Conservation (phyloP, 495 filamentous ascomycete species). For the Oleoguttula mirabilis region DNA sequence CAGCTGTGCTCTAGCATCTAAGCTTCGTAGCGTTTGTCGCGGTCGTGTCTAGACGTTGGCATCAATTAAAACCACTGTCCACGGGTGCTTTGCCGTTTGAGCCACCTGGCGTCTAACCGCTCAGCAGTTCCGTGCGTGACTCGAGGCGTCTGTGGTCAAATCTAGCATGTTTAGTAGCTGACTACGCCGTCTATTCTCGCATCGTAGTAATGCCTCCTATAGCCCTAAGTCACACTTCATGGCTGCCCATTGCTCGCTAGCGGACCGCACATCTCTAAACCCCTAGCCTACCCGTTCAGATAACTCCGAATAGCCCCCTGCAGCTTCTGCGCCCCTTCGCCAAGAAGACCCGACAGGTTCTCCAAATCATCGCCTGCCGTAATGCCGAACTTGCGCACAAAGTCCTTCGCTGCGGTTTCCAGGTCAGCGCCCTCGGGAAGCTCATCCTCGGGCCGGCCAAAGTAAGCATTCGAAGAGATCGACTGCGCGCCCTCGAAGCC, state of each 20-base stretch:
- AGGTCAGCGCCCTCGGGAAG: constrained; percentile 65
- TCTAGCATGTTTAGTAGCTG: no score
- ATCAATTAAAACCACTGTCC: no score
- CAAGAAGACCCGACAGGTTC: constrained; percentile 66
- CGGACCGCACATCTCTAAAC: not conserved
- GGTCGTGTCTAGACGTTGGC: no score
- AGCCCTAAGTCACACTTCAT: no score
- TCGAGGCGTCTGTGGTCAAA: no score
- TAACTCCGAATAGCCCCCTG: constrained; percentile 85
- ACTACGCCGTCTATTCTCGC: no score
- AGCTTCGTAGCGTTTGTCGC: no score
- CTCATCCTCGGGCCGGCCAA: constrained; percentile 76
- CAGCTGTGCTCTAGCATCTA: no score
- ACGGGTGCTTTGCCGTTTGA: no score
- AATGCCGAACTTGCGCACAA: constrained; percentile 84
- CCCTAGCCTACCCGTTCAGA: constrained; percentile 52
- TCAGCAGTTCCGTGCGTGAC: no score
- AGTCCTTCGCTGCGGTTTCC: constrained; percentile 85
- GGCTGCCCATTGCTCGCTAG: not conserved
- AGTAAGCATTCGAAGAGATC: constrained; percentile 94
- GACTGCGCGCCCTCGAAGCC: constrained; percentile 85
- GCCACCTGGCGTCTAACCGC: no score
- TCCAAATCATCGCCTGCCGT: constrained; percentile 93
- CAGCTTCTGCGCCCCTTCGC: constrained; percentile 71
- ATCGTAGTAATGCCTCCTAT: no score